phyloP scores from a whole-genome alignment of 306 rosid species.

The Medicago ruthenica region DNA sequence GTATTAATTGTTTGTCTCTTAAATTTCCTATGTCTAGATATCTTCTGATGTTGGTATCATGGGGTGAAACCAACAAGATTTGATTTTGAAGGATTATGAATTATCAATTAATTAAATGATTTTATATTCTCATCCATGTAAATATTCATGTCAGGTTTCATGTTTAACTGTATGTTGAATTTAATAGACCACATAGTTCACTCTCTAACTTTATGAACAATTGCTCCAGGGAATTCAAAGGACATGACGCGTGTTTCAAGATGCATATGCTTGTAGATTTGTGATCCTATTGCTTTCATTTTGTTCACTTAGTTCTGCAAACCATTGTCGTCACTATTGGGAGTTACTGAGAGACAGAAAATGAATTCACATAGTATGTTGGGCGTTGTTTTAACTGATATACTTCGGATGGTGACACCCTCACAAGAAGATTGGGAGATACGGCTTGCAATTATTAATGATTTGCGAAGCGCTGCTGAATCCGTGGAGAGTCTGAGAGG shows the following conservation, averaged over 20 bases:
- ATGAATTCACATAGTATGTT: conserved; percentile 53
- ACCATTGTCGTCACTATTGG: conserved; percentile 22
- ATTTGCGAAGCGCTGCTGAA: conserved; percentile 51
- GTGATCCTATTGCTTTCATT: conserved; percentile 35
- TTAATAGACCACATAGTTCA: conserved; percentile 35
- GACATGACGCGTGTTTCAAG: conserved; percentile 30
- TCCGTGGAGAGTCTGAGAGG: conserved; percentile 75
- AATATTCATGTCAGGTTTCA: background rate
- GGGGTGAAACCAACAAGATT: conserved; percentile 9
- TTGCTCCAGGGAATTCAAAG: conserved; percentile 34
- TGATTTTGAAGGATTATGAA: conserved; percentile 30
- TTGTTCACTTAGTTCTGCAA: conserved; percentile 38
- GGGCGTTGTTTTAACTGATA: conserved; percentile 57
- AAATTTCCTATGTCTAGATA: conserved; percentile 7
- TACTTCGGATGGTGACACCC: conserved; percentile 64
- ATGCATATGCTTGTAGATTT: conserved; percentile 28
- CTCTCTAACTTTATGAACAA: conserved; percentile 42
- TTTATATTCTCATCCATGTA: conserved; percentile 25
- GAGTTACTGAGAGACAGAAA: conserved; percentile 39
- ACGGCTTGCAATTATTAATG: conserved; percentile 59
- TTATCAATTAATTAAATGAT: conserved; percentile 19
- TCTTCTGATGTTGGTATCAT: conserved; percentile 17
- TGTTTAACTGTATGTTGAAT: conserved; percentile 34
- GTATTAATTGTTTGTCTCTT: conserved; percentile 21
- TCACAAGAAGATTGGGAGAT: conserved; percentile 55